Percentiles rank a stretch among this genome's conserved stretches.
Conservation (phyloP, 257 asterid genomes). For the Fraxinus anomala region DNA sequence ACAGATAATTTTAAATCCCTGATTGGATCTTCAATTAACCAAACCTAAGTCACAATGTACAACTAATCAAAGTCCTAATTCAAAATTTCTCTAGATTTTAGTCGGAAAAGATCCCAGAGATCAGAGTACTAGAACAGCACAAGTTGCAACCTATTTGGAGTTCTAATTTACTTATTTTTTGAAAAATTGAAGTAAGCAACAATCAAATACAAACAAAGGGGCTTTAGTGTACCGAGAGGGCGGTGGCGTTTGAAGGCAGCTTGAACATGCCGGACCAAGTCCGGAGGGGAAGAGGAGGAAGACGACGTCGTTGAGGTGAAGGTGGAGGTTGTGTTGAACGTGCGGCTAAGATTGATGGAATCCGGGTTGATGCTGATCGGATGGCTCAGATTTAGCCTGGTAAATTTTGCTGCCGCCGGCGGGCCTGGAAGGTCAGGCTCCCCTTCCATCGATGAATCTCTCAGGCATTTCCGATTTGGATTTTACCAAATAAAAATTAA, state of each 20-base stretch:
- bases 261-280: conserved; percentile 62
- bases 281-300: conserved; percentile 68
- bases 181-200: not conserved
- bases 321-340: conserved; percentile 49
- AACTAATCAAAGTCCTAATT: not conserved
- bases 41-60: not conserved
- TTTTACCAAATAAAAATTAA: conserved; percentile 7
- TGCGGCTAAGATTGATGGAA: conserved; percentile 47
- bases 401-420: conserved; percentile 42
- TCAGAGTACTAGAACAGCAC: conserved; percentile 11
- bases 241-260: conserved; percentile 91
- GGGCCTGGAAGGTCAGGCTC: conserved; percentile 77
- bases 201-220: not conserved
- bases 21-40: not conserved
- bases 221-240: conserved; percentile 50
- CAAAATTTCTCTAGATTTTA: not conserved
- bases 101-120: conserved; percentile 7
- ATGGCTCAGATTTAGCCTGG: conserved; percentile 49
- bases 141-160: conserved; percentile 8
- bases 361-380: conserved; percentile 61
- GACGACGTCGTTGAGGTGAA: conserved; percentile 56
- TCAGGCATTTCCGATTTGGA: conserved; percentile 37
- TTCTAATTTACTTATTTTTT: too few relatives aligned
- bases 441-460: conserved; percentile 72
- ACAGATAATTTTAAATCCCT: conserved; percentile 9